These are phyloP conservation scores for Podospora sp. DNA, from an alignment of 495 filamentous ascomycete species.

Conservation along the genomic window DNA sequence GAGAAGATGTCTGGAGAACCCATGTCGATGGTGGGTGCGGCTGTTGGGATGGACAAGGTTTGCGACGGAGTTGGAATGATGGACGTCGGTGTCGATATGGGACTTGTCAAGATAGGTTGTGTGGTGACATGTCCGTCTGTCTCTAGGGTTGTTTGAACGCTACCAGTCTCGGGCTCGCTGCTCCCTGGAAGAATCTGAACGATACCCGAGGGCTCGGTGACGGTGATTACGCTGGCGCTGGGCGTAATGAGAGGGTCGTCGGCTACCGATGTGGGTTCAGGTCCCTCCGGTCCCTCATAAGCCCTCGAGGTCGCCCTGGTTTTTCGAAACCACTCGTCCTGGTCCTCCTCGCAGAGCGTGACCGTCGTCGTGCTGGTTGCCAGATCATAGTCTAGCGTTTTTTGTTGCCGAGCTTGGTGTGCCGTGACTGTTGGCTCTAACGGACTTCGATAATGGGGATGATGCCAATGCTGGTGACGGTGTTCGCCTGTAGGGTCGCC, in stretches of 20 bases:
- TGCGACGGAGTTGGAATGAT: constrained; percentile 25
- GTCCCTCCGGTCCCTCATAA: not conserved
- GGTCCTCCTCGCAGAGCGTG: not conserved
- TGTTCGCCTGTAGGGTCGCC: not conserved
- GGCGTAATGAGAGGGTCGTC: constrained; percentile 16
- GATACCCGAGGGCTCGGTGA: constrained; percentile 25
- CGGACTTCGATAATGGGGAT: not conserved
- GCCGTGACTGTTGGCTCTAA: not conserved
- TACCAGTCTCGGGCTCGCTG: constrained; percentile 23
- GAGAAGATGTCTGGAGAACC: constrained; percentile 48
- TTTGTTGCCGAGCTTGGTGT: not conserved
- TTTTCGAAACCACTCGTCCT: not conserved
- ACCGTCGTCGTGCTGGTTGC: not conserved
- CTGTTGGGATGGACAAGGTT: not conserved
- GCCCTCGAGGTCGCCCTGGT: not conserved
- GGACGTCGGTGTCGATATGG: constrained; percentile 29
- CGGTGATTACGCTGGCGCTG: constrained; percentile 31
- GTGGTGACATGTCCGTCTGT: constrained; percentile 26
- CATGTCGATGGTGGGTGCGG: constrained; percentile 21
- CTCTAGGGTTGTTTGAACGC: constrained; percentile 23
- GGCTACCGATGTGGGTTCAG: not conserved
- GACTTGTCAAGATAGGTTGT: constrained; percentile 25
- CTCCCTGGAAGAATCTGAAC: constrained; percentile 26
- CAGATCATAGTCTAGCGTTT: not conserved
- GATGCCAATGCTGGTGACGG: not conserved